Evolutionary conservation across 108 stramenopile species (phyloP).

Genomic region (Skeletonema potamos): DNA sequence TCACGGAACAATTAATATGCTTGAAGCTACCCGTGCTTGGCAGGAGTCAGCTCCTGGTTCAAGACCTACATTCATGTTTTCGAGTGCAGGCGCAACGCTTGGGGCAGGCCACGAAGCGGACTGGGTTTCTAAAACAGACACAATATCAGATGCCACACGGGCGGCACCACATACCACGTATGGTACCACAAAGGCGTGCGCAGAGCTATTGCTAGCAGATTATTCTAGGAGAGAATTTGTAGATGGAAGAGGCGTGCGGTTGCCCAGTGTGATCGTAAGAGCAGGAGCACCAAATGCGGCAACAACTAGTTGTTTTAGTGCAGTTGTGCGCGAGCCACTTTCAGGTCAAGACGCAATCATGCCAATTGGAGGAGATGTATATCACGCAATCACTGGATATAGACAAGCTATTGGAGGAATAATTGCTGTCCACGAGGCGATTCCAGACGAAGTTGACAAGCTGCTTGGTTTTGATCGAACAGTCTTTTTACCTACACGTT

Average conservation of each 20-base stretch:
- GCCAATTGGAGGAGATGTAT: slow-evolving; percentile 46
- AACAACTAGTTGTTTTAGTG: slow-evolving; percentile 46
- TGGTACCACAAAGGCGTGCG: slow-evolving; percentile 62
- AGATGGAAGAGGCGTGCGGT: slow-evolving; percentile 52
- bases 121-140: slow-evolving; percentile 43
- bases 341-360: slow-evolving; percentile 37
- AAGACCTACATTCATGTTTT: slow-evolving; percentile 52
- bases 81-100: slow-evolving; percentile 55
- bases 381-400: slow-evolving; percentile 56
- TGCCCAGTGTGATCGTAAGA: slow-evolving; percentile 57
- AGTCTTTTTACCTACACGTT: slow-evolving; percentile 50
- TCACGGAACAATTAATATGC: slow-evolving; percentile 50
- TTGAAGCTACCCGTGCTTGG: slow-evolving; percentile 54
- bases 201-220: slow-evolving; percentile 58
- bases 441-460: slow-evolving; percentile 21
- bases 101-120: slow-evolving; percentile 52
- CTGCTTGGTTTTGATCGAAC: slow-evolving; percentile 62
- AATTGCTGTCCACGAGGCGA: slow-evolving; percentile 48
- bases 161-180: slow-evolving; percentile 67
- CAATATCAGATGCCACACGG: slow-evolving; percentile 53
- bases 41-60: slow-evolving; percentile 1
- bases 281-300: slow-evolving; percentile 63
- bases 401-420: slow-evolving; percentile 45
- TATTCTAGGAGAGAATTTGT: slow-evolving; percentile 53
- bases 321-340: slow-evolving; percentile 56